Conservation (phyloP, 2,329 filamentous ascomycete genomes). For the Corynespora cassiicola region DNA sequence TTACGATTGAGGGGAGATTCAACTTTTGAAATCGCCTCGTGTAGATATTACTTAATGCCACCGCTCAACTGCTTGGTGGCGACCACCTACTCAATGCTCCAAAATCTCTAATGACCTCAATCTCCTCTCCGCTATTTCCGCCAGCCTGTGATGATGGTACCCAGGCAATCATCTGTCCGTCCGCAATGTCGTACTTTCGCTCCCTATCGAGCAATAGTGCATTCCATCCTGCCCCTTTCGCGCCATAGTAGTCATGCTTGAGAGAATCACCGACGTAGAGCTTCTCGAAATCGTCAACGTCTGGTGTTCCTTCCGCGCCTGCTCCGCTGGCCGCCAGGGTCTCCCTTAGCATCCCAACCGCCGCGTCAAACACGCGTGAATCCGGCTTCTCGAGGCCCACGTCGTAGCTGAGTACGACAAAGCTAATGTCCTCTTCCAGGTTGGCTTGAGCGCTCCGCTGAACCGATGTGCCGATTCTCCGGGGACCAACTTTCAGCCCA, state of each 20-base stretch:
- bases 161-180: constrained; percentile 2
- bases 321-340: constrained; percentile 31
- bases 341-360: constrained; percentile 51
- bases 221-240: constrained; percentile 56
- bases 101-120: constrained; percentile 5
- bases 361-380: constrained; percentile 61
- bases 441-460: constrained; percentile 27
- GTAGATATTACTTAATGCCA: no score
- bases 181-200: neutral
- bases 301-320: constrained; percentile 1
- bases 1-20: no score
- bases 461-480: constrained; percentile 17
- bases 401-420: constrained; percentile 69
- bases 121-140: neutral
- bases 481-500: constrained; percentile 54
- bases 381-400: constrained; percentile 67
- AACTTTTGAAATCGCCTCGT: no score
- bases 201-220: constrained; percentile 51
- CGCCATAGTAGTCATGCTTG: constrained; percentile 58
- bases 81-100: constrained; percentile 4
- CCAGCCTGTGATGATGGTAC: neutral
- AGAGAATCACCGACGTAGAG: constrained; percentile 64
- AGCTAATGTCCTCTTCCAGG: constrained; percentile 55
- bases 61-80: no score
- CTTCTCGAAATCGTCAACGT: constrained; percentile 41